Percentiles rank a stretch among this genome's conserved stretches.
phyloP scores from a whole-genome alignment of 2,329 filamentous ascomycete genomes.

The Hypoxylon sp. region DNA sequence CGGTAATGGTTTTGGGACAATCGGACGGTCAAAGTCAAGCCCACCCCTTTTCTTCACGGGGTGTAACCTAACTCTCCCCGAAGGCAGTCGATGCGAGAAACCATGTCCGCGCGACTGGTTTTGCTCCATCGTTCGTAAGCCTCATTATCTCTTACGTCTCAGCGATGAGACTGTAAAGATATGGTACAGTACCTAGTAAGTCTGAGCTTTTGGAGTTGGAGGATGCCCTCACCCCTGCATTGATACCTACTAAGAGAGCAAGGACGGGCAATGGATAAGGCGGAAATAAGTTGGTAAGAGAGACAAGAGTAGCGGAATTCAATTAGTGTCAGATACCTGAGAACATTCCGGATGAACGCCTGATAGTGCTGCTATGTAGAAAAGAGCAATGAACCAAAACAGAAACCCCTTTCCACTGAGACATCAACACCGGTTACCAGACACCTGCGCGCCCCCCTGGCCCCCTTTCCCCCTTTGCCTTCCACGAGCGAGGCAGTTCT shows the following conservation, averaged over 20 bases:
- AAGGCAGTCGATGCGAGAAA: conserved; percentile 10
- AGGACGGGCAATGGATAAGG: not conserved
- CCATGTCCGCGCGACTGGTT: conserved; percentile 7
- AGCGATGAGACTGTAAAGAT: conserved; percentile 9
- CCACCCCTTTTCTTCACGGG: conserved; percentile 9
- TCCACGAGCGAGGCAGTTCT: conserved; percentile 16
- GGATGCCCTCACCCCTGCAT: not conserved
- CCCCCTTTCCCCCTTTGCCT: conserved; percentile 11
- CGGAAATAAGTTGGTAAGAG: not conserved
- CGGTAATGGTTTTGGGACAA: conserved; percentile 33
- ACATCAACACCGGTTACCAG: conserved; percentile 38
- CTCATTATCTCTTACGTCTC: conserved; percentile 15
- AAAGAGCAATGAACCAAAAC: conserved; percentile 24
- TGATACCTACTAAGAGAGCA: not conserved
- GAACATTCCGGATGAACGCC: conserved; percentile 33
- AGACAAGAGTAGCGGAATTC: conserved; percentile 31
- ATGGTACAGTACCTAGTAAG: conserved; percentile 16
- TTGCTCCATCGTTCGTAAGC: conserved; percentile 14
- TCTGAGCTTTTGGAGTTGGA: not conserved
- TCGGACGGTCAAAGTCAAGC: conserved; percentile 18
- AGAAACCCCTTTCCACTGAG: conserved; percentile 32
- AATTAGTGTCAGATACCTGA: conserved; percentile 32
- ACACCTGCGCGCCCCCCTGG: conserved; percentile 38
- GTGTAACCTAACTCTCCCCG: conserved; percentile 31
- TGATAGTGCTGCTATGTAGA: conserved; percentile 38